Percentiles rank a stretch among this genome's conserved stretches.
These are phyloP conservation scores for Flaveria bidentis DNA, from an alignment of 129 eudicot species.

Conservation along the genomic window DNA sequence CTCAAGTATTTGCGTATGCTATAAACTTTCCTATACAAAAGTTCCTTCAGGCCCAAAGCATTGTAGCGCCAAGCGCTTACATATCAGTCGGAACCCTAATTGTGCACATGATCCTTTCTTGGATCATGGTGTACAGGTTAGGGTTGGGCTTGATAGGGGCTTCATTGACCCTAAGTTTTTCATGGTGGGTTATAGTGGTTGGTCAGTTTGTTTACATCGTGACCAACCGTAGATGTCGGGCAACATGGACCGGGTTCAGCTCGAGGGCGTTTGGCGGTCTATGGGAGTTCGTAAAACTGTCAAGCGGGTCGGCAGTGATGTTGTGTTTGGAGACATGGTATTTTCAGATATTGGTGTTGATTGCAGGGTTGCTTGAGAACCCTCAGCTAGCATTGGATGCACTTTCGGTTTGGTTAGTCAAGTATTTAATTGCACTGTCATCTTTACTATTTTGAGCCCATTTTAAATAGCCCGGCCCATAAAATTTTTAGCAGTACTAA, in stretches of 20 bases:
- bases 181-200: conserved; percentile 80
- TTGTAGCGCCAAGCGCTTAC: conserved; percentile 65
- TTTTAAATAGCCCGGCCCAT: background rate
- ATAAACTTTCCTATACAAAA: conserved; percentile 76
- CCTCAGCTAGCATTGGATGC: conserved; percentile 71
- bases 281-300: conserved; percentile 64
- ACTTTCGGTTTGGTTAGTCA: conserved; percentile 61
- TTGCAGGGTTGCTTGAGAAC: conserved; percentile 62
- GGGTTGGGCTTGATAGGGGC: conserved; percentile 69
- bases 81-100: conserved; percentile 60
- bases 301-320: conserved; percentile 80
- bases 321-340: conserved; percentile 83
- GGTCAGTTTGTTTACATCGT: conserved; percentile 60
- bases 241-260: conserved; percentile 64
- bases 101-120: conserved; percentile 53
- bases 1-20: conserved; percentile 78
- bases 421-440: too few species aligned
- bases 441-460: background rate
- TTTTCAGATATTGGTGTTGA: conserved; percentile 57
- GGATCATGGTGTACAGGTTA: conserved; percentile 61
- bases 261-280: conserved; percentile 63
- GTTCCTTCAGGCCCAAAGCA: conserved; percentile 73
- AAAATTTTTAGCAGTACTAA: background rate
- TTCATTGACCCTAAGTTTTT: conserved; percentile 63
- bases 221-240: conserved; percentile 51